Conservation (phyloP, 192 early-diverging fungal species). For the Piromyces finnis region DNA sequence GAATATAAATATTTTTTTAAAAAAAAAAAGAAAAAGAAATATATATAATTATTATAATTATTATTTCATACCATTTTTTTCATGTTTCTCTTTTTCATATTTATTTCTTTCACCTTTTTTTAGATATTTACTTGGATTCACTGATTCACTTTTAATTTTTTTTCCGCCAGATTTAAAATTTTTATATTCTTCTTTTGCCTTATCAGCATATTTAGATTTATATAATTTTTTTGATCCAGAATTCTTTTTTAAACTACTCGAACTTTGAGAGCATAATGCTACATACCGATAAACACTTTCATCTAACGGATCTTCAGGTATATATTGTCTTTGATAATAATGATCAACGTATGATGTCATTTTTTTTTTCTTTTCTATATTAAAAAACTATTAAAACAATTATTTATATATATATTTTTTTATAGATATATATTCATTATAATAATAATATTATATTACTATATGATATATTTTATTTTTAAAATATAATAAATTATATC, state of each 20-base stretch:
- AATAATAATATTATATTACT: no score
- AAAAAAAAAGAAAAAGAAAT: no score
- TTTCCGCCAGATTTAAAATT: not conserved
- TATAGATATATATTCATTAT: no score
- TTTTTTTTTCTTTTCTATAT: no score
- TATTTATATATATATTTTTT: no score
- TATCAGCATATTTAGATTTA: not conserved
- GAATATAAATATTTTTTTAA: no score
- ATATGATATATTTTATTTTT: no score
- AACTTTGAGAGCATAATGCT: not conserved
- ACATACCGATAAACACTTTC: not conserved
- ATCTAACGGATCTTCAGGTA: not conserved
- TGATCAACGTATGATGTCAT: not conserved
- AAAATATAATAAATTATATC: no score
- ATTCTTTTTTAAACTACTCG: not conserved
- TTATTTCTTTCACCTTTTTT: not conserved
- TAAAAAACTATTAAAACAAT: no score
- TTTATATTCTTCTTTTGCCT: not conserved
- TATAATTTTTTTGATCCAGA: not conserved
- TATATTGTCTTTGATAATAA: not conserved
- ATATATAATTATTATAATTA: no score
- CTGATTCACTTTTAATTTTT: not conserved
- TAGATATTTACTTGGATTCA: not conserved
- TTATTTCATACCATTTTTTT: not conserved
- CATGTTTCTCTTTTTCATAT: not conserved